Base-by-base conservation (phyloP, 768 basidiomycete species). In the Suillus clintonianus region DNA sequence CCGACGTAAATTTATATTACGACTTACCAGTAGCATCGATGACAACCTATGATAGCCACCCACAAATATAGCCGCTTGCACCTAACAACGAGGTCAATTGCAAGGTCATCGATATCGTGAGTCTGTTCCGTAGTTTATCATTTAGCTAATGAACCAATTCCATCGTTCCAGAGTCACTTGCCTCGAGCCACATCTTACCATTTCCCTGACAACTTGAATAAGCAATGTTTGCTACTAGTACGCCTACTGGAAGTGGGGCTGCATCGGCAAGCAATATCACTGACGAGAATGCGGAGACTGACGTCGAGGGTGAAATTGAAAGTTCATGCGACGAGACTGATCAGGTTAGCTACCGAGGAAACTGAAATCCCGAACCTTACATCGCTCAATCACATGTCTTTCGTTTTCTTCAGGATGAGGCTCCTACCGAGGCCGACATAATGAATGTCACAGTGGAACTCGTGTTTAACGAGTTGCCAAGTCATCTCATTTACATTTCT, bases 401-500 rank as follows among this genome's bases (percentile, higher is more conserved):
- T 30, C 24, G 15, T 39, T 39, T 30, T 5, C 11, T 53, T 34
- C 32, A 53, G 51, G 32, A 34, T 11, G 51, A 1, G 2, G 19
- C 32, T 34, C 51, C 51, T 3, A 53, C 32, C 32, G 51, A 53
- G 32, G 19, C 30, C 6, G 51, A 53, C 19, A 53, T 53, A n/a
- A 32, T 53, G 51, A n/a, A 32, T n/a, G 6, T 34, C 30, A 34
- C 51, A n/a, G 51, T 19, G 19, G 62, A 63, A 4, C 36, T 47
- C 10, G 47, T 63, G 19, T 45, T 47, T 8, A 63, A 63, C 36
- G 24, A 61, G n/a, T 60, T 63, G 22, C 62, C 62, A 14, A 61
- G 45, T 17, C 59, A 63, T 39, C 36, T 63, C 15, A 30, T 63
- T 19, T 37, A 63, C 59, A 36, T 63, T 8, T 39, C 47, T 22